Evolutionary conservation across 2,329 filamentous ascomycete genomes (phyloP).

Genomic region (Raffaelea albimanens): DNA sequence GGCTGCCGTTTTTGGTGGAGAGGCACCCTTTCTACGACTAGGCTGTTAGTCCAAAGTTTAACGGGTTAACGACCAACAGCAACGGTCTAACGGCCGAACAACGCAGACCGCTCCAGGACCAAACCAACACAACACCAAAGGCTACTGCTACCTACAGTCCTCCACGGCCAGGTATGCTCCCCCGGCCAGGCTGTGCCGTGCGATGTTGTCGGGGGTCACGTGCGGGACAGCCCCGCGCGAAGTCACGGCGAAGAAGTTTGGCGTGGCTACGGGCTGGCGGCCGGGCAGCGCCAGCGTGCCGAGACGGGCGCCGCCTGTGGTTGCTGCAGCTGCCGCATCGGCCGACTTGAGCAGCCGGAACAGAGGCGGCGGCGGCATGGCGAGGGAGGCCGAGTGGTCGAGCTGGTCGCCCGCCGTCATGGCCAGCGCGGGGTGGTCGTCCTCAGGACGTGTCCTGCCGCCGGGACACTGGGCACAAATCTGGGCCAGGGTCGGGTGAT

Average conservation of each 20-base stretch:
- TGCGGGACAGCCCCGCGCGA: slow-evolving; percentile 83
- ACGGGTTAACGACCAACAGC: no score
- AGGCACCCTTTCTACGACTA: slow-evolving; percentile 11
- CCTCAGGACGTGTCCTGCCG: no score
- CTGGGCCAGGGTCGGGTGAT: no score
- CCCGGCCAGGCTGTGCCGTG: slow-evolving; percentile 52
- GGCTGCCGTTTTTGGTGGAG: slow-evolving; percentile 5
- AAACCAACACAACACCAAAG: slow-evolving; percentile 5
- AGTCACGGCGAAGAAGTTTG: slow-evolving; percentile 68
- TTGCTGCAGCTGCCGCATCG: slow-evolving; percentile 13
- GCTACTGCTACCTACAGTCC: slow-evolving; percentile 61
- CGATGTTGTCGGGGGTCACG: slow-evolving; percentile 74
- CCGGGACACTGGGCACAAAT: no score
- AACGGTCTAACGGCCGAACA: no score
- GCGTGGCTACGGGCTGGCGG: slow-evolving; percentile 65
- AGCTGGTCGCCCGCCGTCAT: no score
- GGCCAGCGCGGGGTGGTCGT: no score
- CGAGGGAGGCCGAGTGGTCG: not conserved
- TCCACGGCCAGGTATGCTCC: slow-evolving; percentile 78
- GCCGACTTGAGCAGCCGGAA: slow-evolving; percentile 11
- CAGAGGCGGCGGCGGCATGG: slow-evolving; percentile 3
- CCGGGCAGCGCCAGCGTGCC: slow-evolving; percentile 55
- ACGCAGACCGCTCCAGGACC: no score
- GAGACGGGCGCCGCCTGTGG: slow-evolving; percentile 41
- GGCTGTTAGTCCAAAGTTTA: no score